Conservation (phyloP, 176 grass and related monocot genomes). For the Guadua angustifolia region DNA sequence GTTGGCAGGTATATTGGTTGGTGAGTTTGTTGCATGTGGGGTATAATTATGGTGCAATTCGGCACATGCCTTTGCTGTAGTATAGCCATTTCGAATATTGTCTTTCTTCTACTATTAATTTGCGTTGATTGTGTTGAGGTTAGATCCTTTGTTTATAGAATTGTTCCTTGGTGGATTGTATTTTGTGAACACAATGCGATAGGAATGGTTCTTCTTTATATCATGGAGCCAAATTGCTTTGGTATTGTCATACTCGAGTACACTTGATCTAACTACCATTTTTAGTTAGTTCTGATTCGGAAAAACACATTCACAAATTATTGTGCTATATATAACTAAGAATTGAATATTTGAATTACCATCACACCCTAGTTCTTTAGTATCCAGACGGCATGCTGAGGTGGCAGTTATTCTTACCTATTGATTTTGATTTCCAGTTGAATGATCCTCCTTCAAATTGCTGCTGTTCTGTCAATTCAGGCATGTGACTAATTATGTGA, state of each 20-base stretch:
- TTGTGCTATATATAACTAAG: not conserved
- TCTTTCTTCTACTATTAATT: not conserved
- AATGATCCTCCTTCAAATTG: not conserved
- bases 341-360: not conserved
- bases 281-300: not conserved
- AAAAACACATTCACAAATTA: not conserved
- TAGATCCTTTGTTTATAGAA: not conserved
- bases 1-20: not conserved
- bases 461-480: not conserved
- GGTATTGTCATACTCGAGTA: not conserved
- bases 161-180: slow-evolving; percentile 2
- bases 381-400: not conserved
- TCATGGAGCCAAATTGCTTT: not conserved
- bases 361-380: not conserved
- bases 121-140: slow-evolving; percentile 13
- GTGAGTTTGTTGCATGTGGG: not conserved
- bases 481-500: not conserved
- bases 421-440: not conserved
- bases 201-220: not conserved
- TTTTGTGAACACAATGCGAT: not conserved
- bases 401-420: not conserved
- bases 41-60: no score
- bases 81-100: not conserved
- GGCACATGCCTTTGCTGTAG: not conserved
- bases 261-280: not conserved